Base-by-base conservation (phyloP, 2,329 filamentous ascomycete species). In the Mariannaea sp. region DNA sequence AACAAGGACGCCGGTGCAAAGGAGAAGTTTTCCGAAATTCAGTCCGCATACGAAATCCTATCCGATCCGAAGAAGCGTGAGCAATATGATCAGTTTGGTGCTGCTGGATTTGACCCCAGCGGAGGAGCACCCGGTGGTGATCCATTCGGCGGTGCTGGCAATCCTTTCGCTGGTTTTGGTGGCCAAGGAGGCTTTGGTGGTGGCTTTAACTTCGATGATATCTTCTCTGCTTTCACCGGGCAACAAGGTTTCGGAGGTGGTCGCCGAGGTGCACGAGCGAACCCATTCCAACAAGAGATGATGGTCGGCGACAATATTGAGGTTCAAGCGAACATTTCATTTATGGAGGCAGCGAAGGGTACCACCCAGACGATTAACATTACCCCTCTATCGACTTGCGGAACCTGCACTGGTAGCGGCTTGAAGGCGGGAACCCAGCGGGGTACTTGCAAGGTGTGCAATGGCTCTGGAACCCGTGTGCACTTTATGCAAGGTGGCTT, bases 241-340 rank as follows among this genome's bases (percentile, higher is more conserved):
- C 73, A 78, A 58, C 73, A 76, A 35, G 71, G 74, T 6, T 85
- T 87, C 60, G 82, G 84, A 29, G 80, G 83, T 19, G 80, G 71
- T 53, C 70, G 74, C 19, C 66, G 79, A 32, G 77, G 79, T 20
- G 75, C 79, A n/a, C 79, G 82, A 30, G 60, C 62, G 6, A 85
- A 81, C 49, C 87, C 89, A 9, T 94, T 94, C 68, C 84, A 79
- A 62, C 77, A 91, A 65, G 88, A 96, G 70, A 84, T 95, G 16
- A 70, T 96, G 62, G 88, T 96, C n/a, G 94, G 94, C 56, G 92
- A 97, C 59, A 92, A 96, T 70, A 96, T 99, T 66, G 93, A 97
- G 71, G 89, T 97, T 19, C 91, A 96, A 73, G 86, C 90, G 43
- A 94, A 84, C 70, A 93, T 99, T 64, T 92, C 89, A 0, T 99